Evolutionary conservation across 2,329 filamentous ascomycete species (phyloP).

Genomic region (Diaporthe australafricana): DNA sequence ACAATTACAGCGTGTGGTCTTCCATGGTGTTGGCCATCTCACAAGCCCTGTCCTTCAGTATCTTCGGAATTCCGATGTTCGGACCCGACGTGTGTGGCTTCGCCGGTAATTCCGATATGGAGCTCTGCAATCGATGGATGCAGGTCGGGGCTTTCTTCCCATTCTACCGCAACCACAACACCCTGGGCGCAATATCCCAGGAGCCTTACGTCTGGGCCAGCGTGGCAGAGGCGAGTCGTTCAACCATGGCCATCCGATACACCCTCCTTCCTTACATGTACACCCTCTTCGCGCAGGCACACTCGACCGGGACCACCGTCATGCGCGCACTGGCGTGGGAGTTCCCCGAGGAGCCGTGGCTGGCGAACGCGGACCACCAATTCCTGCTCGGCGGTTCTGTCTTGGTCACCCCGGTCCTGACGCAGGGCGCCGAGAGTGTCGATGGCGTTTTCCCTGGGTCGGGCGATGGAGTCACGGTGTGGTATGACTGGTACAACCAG

Average conservation of each 20-base stretch:
- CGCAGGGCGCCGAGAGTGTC: conserved; percentile 70
- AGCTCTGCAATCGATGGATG: conserved; percentile 77
- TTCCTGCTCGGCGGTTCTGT: conserved; percentile 77
- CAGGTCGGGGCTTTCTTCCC: conserved; percentile 74
- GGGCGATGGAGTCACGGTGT: conserved; percentile 64
- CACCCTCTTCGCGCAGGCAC: conserved; percentile 76
- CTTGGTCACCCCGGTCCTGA: conserved; percentile 75
- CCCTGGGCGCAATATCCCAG: conserved; percentile 69
- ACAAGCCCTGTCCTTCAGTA: conserved; percentile 79
- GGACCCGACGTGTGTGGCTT: conserved; percentile 79
- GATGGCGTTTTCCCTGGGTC: conserved; percentile 77
- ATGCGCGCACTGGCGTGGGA: conserved; percentile 82
- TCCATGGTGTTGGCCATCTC: conserved; percentile 83
- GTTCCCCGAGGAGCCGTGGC: conserved; percentile 76
- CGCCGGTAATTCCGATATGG: conserved; percentile 72
- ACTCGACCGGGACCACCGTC: conserved; percentile 74
- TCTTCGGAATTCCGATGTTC: conserved; percentile 84
- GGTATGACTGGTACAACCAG: conserved; percentile 87
- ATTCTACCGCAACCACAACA: conserved; percentile 84
- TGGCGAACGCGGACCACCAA: conserved; percentile 75
- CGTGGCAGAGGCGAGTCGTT: conserved; percentile 72
- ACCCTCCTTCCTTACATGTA: conserved; percentile 80
- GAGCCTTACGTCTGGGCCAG: conserved; percentile 79
- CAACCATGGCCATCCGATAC: conserved; percentile 78
- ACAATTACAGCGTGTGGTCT: conserved; percentile 77